Conservation (phyloP, 2,329 filamentous ascomycete species). For the Beauveria brongniartii region DNA sequence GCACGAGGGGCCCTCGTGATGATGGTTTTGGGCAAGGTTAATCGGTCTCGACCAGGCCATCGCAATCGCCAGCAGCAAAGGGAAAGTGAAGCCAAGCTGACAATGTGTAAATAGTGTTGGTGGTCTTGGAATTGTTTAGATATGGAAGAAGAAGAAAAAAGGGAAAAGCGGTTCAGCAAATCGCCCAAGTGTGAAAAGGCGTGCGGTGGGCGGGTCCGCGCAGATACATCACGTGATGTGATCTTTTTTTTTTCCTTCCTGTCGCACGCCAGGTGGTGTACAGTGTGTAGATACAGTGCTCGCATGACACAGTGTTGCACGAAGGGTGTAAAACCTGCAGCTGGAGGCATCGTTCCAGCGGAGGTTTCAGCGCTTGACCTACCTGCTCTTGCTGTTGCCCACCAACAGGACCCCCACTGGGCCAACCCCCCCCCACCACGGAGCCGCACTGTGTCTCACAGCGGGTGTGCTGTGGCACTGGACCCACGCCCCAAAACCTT, state of each 20-base stretch:
- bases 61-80: conserved; percentile 41
- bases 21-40: conserved; percentile 60
- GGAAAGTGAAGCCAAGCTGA: conserved; percentile 23
- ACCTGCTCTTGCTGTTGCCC: no score
- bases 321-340: not conserved
- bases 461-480: not conserved
- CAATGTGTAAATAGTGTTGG: conserved; percentile 32
- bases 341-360: not conserved
- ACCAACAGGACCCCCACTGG: not conserved
- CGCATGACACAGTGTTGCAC: not conserved
- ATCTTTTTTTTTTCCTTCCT: not conserved
- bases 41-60: conserved; percentile 48
- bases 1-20: conserved; percentile 58
- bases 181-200: conserved; percentile 15
- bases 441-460: not conserved
- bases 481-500: not conserved
- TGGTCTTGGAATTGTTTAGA: conserved; percentile 31
- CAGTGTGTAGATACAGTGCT: not conserved
- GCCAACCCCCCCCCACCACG: not conserved
- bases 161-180: conserved; percentile 15
- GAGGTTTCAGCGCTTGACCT: not conserved
- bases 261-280: not conserved
- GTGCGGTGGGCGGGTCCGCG: not conserved
- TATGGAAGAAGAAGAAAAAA: conserved; percentile 22
- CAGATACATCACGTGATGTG: not conserved